A percentile compares a stretch with the other conserved stretches of the same genome.
phyloP scores from a whole-genome alignment of 2,329 filamentous ascomycete species.

The Apiospora kogelbergensis region DNA sequence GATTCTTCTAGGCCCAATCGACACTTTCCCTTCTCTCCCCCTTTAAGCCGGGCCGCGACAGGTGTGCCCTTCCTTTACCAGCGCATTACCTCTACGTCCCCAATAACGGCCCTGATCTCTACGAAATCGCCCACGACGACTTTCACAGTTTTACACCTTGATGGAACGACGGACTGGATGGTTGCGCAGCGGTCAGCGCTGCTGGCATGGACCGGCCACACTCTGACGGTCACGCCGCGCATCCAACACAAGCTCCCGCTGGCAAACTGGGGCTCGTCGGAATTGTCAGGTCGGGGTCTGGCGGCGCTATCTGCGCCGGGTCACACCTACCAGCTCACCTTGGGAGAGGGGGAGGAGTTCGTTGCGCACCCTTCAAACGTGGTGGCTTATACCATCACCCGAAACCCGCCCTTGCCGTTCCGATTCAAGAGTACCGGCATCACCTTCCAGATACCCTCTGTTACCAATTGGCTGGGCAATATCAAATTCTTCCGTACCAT shows the following conservation, averaged over 20 bases:
- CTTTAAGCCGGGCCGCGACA: constrained; percentile 74
- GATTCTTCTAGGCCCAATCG: constrained; percentile 68
- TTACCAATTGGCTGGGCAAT: constrained; percentile 65
- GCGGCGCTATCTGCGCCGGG: constrained; percentile 83
- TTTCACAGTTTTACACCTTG: constrained; percentile 83
- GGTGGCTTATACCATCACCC: constrained; percentile 81
- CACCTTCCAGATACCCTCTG: constrained; percentile 75
- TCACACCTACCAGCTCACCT: constrained; percentile 81
- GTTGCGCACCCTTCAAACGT: constrained; percentile 90
- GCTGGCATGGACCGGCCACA: constrained; percentile 95
- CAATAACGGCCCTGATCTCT: constrained; percentile 84
- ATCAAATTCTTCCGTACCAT: constrained; percentile 73
- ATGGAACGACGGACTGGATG: constrained; percentile 96
- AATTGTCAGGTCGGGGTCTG: constrained; percentile 83
- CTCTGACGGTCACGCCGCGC: constrained; percentile 71
- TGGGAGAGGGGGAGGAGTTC: constrained; percentile 84
- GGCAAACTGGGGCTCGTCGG: constrained; percentile 88
- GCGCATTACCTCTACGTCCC: constrained; percentile 80
- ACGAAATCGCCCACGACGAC: constrained; percentile 85
- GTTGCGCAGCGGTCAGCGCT: constrained; percentile 83
- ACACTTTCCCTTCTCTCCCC: constrained; percentile 82
- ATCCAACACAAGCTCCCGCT: constrained; percentile 74
- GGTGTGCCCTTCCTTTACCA: constrained; percentile 97
- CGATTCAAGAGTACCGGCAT: constrained; percentile 79
- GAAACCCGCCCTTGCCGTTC: constrained; percentile 76